A percentile compares a stretch with the other conserved stretches of the same genome.
Conservation (phyloP, 2,329 filamentous ascomycete species). For the Pseudogymnoascus sp. region DNA sequence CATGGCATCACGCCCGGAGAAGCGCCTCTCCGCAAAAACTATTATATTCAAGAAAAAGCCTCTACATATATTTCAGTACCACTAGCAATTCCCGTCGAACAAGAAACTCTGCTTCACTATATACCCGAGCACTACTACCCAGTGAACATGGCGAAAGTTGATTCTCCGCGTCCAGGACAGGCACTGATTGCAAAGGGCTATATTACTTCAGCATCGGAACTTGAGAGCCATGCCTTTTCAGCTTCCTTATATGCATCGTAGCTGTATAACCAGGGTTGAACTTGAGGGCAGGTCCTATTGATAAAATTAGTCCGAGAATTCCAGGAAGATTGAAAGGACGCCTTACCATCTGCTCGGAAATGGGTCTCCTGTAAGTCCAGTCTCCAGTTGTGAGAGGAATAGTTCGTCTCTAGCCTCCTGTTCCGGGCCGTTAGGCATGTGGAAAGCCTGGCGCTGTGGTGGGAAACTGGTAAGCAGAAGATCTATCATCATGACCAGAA, state of each 20-base stretch:
- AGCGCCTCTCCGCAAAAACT: background rate
- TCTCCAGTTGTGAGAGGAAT: background rate
- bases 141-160: conserved; percentile 17
- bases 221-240: background rate
- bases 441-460: background rate
- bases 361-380: background rate
- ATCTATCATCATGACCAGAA: background rate
- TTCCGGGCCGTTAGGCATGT: conserved; percentile 9
- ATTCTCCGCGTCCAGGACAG: conserved; percentile 26
- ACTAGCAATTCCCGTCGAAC: background rate
- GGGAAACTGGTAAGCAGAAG: background rate
- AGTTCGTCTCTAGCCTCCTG: conserved; percentile 4
- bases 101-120: background rate
- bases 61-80: background rate
- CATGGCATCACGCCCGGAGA: background rate
- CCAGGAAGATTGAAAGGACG: background rate
- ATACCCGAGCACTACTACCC: conserved; percentile 13
- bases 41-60: background rate
- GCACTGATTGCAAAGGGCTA: conserved; percentile 26
- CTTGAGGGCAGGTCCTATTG: background rate
- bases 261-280: background rate
- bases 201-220: conserved; percentile 25
- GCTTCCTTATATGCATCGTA: background rate
- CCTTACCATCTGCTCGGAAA: background rate
- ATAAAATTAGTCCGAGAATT: background rate